Percentiles rank a stretch among this genome's conserved stretches.
phyloP scores from a whole-genome alignment of 345 rosid genomes.

The Noccaea bulbosa region DNA sequence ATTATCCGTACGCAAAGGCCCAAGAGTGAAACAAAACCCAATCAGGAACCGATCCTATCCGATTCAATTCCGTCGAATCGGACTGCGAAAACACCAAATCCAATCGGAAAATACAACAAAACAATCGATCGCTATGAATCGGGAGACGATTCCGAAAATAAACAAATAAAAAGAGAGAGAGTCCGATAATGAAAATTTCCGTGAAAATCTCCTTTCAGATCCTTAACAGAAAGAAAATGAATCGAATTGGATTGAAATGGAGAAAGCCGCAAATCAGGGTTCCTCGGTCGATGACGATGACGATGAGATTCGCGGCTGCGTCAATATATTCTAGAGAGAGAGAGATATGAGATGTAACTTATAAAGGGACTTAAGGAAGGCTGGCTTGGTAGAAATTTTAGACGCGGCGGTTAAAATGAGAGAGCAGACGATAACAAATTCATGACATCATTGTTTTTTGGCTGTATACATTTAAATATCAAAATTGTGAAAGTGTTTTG shows the following conservation, averaged over 20 bases:
- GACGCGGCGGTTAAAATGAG: conserved; percentile 36
- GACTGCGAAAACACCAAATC: conserved; percentile 23
- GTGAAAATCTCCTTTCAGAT: conserved; percentile 21
- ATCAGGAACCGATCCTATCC: conserved; percentile 40
- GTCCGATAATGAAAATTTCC: conserved; percentile 27
- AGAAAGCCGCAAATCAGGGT: conserved; percentile 38
- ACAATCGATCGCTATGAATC: conserved; percentile 37
- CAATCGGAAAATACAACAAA: conserved; percentile 10
- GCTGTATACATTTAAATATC: too few relatives aligned
- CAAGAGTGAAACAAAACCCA: conserved; percentile 2
- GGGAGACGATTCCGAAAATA: conserved; percentile 7
- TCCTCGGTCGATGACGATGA: conserved; percentile 47
- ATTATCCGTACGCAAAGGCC: conserved; percentile 22
- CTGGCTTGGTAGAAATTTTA: conserved; percentile 4
- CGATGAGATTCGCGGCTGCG: conserved; percentile 51
- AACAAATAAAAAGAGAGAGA: not conserved
- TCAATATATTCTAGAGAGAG: conserved; percentile 37
- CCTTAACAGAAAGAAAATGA: conserved; percentile 25
- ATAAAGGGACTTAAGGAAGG: conserved; percentile 15
- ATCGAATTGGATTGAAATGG: conserved; percentile 28
- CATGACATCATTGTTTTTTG: not conserved
- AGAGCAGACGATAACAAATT: not conserved
- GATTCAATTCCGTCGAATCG: conserved; percentile 32
- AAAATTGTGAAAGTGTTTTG: not conserved
- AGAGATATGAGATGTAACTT: conserved; percentile 28